Evolutionary conservation across 2,329 filamentous ascomycete genomes (phyloP).

Genomic region (Alternaria conjuncta): DNA sequence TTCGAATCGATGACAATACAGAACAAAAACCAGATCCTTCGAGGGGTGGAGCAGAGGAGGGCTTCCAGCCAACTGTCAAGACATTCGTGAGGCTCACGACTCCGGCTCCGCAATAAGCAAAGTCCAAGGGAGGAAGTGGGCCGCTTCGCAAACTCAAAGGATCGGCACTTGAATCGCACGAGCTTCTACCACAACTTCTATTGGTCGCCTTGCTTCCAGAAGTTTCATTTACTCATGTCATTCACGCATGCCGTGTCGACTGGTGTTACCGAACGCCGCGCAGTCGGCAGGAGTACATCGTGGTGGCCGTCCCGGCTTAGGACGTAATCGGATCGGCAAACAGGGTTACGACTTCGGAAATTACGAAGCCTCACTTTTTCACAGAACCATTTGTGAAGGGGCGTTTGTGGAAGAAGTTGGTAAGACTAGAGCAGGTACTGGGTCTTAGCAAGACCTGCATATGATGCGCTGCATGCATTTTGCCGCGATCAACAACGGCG

Average conservation of each 20-base stretch:
- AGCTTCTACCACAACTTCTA: background rate
- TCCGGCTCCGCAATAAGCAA: background rate
- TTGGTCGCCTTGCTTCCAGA: background rate
- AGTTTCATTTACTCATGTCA: background rate
- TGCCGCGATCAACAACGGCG: background rate
- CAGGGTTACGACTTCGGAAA: background rate
- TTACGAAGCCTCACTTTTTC: background rate
- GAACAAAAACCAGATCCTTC: background rate
- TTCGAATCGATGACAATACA: background rate
- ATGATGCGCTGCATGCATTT: background rate
- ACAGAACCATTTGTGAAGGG: background rate
- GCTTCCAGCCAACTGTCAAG: background rate
- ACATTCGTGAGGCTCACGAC: background rate
- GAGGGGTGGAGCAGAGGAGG: background rate
- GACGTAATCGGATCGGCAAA: conserved; percentile 1
- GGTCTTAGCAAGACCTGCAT: background rate
- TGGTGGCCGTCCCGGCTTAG: background rate
- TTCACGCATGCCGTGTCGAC: background rate
- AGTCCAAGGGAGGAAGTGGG: background rate
- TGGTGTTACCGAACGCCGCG: background rate
- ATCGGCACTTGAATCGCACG: background rate
- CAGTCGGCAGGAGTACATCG: background rate
- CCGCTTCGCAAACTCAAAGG: background rate
- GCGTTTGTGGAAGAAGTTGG: background rate
- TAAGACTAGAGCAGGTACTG: background rate